A percentile compares a stretch with the other conserved stretches of the same genome.
phyloP scores from a whole-genome alignment of 1,139 yeast genomes.

The Candida glucosophila region DNA sequence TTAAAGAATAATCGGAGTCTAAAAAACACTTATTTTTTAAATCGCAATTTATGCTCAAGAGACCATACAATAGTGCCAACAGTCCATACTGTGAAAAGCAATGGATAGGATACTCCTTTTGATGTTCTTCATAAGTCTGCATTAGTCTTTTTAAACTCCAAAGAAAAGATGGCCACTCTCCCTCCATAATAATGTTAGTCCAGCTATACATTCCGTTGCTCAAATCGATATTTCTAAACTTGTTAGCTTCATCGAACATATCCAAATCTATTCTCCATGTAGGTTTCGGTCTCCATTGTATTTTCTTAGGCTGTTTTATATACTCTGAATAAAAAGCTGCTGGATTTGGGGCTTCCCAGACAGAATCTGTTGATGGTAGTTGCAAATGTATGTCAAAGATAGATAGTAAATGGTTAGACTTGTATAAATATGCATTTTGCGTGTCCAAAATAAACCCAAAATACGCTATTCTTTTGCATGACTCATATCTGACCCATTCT shows the following conservation, averaged over 20 bases:
- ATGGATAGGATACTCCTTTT: constrained; percentile 23
- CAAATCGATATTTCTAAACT: neutral
- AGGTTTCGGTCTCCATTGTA: constrained; percentile 9
- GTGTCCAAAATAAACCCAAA: constrained; percentile 22
- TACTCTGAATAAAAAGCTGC: constrained; percentile 15
- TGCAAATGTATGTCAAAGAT: constrained; percentile 29
- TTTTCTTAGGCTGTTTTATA: constrained; percentile 20
- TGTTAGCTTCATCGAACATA: constrained; percentile 1
- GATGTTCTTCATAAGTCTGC: constrained; percentile 22
- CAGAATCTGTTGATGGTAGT: constrained; percentile 32
- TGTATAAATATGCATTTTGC: constrained; percentile 18
- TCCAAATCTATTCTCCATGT: constrained; percentile 1
- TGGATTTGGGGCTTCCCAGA: constrained; percentile 25
- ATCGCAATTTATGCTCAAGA: constrained; percentile 27
- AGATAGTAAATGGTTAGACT: constrained; percentile 15
- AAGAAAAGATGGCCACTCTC: constrained; percentile 32
- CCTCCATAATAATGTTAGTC: constrained; percentile 8
- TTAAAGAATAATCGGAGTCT: constrained; percentile 13
- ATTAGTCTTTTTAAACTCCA: constrained; percentile 26
- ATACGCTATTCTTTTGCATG: constrained; percentile 19
- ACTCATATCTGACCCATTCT: constrained; percentile 19
- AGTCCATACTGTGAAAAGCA: constrained; percentile 33
- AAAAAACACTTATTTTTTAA: constrained; percentile 9
- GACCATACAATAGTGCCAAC: constrained; percentile 27
- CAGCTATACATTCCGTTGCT: constrained; percentile 2